Conservation (phyloP, 2,329 filamentous ascomycete genomes). For the Coniochaeta pulveracea region DNA sequence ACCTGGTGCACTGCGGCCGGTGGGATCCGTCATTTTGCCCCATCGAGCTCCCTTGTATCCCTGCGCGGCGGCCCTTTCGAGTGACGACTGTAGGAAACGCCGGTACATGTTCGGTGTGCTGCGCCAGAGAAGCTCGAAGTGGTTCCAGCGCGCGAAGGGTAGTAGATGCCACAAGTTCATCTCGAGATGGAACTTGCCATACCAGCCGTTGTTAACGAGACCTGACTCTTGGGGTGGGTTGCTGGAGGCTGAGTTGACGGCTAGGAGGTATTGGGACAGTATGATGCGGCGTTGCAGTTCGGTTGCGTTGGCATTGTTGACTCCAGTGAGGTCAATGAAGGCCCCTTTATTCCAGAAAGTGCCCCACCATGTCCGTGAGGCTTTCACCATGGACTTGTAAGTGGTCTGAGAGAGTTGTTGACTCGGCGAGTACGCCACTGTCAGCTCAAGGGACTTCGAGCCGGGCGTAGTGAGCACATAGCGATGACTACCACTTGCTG, state of each 20-base stretch:
- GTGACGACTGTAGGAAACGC: conserved; percentile 28
- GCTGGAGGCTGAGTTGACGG: conserved; percentile 37
- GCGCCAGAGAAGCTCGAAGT: conserved; percentile 30
- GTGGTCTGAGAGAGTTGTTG: conserved; percentile 11
- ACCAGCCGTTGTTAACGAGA: conserved; percentile 43
- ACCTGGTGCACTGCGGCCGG: conserved; percentile 42
- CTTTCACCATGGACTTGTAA: conserved; percentile 15
- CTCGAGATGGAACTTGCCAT: conserved; percentile 44
- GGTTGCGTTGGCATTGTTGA: conserved; percentile 25
- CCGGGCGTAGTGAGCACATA: conserved; percentile 24
- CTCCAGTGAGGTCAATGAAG: conserved; percentile 36
- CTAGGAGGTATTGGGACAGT: conserved; percentile 39
- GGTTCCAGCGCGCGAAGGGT: conserved; percentile 39
- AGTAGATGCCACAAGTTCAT: conserved; percentile 42
- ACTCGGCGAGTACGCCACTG: conserved; percentile 19
- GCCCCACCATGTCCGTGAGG: conserved; percentile 31
- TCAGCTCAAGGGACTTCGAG: conserved; percentile 16
- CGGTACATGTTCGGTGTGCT: conserved; percentile 33
- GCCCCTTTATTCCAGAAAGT: conserved; percentile 37
- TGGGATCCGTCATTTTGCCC: conserved; percentile 47
- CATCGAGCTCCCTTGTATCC: conserved; percentile 31
- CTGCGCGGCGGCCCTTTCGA: conserved; percentile 23
- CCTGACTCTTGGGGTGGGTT: conserved; percentile 33
- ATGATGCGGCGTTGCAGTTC: conserved; percentile 42
- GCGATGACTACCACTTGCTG: conserved; percentile 25